Conservation (phyloP, 768 basidiomycete genomes). For the Amanita subjunquillea region DNA sequence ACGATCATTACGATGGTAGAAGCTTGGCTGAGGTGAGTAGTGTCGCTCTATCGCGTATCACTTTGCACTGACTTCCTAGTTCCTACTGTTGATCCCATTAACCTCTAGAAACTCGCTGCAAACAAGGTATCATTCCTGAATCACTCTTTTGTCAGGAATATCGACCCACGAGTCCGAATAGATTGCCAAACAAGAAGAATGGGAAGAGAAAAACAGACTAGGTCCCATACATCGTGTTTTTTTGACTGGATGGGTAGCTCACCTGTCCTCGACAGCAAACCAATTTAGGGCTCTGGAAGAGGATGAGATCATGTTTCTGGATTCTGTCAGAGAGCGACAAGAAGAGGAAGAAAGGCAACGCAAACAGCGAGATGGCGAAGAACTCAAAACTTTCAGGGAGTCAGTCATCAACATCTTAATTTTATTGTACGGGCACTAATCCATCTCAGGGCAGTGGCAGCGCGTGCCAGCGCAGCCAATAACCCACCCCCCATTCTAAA, state of each 20-base stretch:
- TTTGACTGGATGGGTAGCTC: constrained; percentile 5
- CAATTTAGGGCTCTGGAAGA: constrained; percentile 86
- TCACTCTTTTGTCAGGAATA: constrained; percentile 6
- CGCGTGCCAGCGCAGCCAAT: constrained; percentile 43
- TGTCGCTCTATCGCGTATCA: constrained; percentile 11
- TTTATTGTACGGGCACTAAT: constrained; percentile 3
- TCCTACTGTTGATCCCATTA: constrained; percentile 29
- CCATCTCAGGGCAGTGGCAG: constrained; percentile 49
- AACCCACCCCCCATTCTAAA: constrained; percentile 31
- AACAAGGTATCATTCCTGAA: constrained; percentile 50
- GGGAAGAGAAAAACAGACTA: constrained; percentile 85
- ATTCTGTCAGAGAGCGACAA: constrained; percentile 69
- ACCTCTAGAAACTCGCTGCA: constrained; percentile 75
- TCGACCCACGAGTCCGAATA: constrained; percentile 17
- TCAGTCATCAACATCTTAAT: constrained; percentile 20
- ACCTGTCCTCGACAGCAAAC: constrained; percentile 41
- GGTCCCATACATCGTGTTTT: constrained; percentile 18
- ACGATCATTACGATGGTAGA: constrained; percentile 74
- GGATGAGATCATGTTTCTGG: constrained; percentile 84
- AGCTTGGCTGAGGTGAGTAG: constrained; percentile 77
- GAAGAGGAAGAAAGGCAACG: constrained; percentile 68
- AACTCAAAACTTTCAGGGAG: constrained; percentile 73
- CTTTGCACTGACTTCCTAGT: constrained; percentile 39
- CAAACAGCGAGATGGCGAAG: constrained; percentile 67
- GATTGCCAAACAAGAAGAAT: constrained; percentile 89